Conservation (phyloP, 2,329 filamentous ascomycete genomes). For the Alternaria angustiovoidea region DNA sequence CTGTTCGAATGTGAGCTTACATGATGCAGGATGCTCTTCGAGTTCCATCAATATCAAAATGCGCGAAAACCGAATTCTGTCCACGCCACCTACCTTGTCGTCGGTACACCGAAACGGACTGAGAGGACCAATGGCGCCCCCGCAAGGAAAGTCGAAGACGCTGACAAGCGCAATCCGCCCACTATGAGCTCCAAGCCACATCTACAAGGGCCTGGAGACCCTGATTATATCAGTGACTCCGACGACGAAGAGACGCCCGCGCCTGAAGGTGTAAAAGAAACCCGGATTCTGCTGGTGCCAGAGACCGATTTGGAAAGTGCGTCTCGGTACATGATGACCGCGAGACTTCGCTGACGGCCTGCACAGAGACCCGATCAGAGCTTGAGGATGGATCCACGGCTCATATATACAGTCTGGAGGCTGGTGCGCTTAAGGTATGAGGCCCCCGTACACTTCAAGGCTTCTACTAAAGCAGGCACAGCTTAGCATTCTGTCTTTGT, state of each 20-base stretch:
- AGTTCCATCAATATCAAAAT: slow-evolving; percentile 83
- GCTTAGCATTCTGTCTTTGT: slow-evolving; percentile 75
- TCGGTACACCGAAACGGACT: slow-evolving; percentile 66
- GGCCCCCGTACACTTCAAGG: neutral
- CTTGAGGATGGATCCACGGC: slow-evolving; percentile 80
- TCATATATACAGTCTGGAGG: slow-evolving; percentile 86
- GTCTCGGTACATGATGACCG: slow-evolving; percentile 17
- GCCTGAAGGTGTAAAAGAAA: slow-evolving; percentile 55
- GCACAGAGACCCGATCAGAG: slow-evolving; percentile 68
- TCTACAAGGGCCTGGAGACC: slow-evolving; percentile 40
- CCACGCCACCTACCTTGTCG: slow-evolving; percentile 92
- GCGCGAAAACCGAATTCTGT: slow-evolving; percentile 74
- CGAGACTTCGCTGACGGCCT: slow-evolving; percentile 19
- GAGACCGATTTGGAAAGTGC: slow-evolving; percentile 77
- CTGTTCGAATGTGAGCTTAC: slow-evolving; percentile 25
- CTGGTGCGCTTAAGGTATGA: slow-evolving; percentile 70
- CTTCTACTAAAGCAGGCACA: slow-evolving; percentile 58
- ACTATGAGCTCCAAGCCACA: slow-evolving; percentile 73
- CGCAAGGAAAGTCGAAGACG: slow-evolving; percentile 67
- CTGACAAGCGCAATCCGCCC: slow-evolving; percentile 71
- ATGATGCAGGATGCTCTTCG: slow-evolving; percentile 76
- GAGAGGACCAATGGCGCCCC: slow-evolving; percentile 50
- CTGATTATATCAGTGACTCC: slow-evolving; percentile 24
- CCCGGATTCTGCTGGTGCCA: slow-evolving; percentile 70
- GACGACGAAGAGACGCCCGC: slow-evolving; percentile 54